Percentiles rank a stretch among this genome's conserved stretches.
phyloP scores from a whole-genome alignment of 371 early-diverging fungal genomes.

The Coemansia sp. region DNA sequence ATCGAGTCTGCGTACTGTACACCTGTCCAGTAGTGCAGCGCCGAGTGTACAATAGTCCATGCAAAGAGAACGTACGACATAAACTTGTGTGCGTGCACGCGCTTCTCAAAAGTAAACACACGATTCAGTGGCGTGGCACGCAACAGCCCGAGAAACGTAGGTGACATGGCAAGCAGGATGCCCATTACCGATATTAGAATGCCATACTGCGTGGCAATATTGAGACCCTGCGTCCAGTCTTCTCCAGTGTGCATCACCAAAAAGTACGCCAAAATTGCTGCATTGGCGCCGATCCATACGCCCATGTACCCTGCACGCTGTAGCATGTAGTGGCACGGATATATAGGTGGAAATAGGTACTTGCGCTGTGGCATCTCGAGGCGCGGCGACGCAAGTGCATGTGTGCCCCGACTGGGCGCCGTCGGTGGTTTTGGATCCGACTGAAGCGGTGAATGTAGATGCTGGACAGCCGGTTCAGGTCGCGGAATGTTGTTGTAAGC shows the following conservation, averaged over 20 bases:
- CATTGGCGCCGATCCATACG: slow-evolving; percentile 35
- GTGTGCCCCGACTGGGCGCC: not conserved
- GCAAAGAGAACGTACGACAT: slow-evolving; percentile 71
- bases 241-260: slow-evolving; percentile 15
- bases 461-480: not conserved
- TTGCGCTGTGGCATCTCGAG: slow-evolving; percentile 23
- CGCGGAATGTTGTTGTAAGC: not conserved
- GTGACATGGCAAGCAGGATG: slow-evolving; percentile 75
- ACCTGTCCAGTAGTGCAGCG: slow-evolving; percentile 46
- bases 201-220: slow-evolving; percentile 39
- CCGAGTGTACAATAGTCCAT: slow-evolving; percentile 60
- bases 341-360: slow-evolving; percentile 39
- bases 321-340: slow-evolving; percentile 47
- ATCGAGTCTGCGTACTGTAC: slow-evolving; percentile 39
- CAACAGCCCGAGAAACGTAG: slow-evolving; percentile 67
- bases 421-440: not conserved
- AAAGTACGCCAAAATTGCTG: slow-evolving; percentile 37
- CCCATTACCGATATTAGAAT: slow-evolving; percentile 43
- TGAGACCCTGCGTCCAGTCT: slow-evolving; percentile 47
- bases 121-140: slow-evolving; percentile 66
- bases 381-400: not conserved
- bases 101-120: slow-evolving; percentile 78
- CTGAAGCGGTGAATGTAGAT: not conserved
- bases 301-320: slow-evolving; percentile 49
- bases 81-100: slow-evolving; percentile 68